Evolutionary conservation across 108 stramenopile genomes (phyloP).

Genomic region (Heterococcus sp.): DNA sequence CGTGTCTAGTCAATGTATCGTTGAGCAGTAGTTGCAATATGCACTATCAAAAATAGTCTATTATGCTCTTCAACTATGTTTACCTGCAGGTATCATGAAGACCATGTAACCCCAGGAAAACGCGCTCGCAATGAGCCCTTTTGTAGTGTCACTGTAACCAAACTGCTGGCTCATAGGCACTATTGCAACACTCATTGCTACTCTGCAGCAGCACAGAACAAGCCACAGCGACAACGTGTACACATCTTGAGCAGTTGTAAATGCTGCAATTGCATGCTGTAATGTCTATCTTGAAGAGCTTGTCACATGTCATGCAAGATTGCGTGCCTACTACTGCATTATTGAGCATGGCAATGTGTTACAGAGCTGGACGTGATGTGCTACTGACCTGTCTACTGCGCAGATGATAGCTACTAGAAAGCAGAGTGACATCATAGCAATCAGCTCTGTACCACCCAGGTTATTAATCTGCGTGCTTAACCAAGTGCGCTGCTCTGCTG

Average conservation of each 20-base stretch:
- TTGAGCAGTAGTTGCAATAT: too few relatives aligned
- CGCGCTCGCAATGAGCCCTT: conserved; percentile 71
- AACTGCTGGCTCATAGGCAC: conserved; percentile 75
- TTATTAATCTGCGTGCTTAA: too few relatives aligned
- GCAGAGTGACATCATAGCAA: conserved; percentile 31
- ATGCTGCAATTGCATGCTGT: too few relatives aligned
- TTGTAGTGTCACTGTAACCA: conserved; percentile 69
- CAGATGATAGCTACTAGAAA: conserved; percentile 45
- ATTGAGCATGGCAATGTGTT: not conserved
- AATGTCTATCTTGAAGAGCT: not conserved
- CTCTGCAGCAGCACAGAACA: conserved; percentile 69
- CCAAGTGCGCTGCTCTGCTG: too few relatives aligned
- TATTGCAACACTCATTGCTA: conserved; percentile 83
- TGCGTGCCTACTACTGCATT: not conserved
- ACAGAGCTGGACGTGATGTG: not conserved
- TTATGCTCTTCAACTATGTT: too few relatives aligned
- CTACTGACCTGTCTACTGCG: conserved; percentile 14
- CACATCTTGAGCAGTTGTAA: not conserved
- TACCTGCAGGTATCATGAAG: conserved; percentile 65
- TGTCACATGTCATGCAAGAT: not conserved
- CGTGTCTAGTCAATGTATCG: not conserved
- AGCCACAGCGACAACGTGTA: not conserved
- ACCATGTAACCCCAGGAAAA: conserved; percentile 78
- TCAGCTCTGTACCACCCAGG: conserved; percentile 5
- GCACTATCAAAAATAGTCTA: too few relatives aligned